Conservation (phyloP, 768 basidiomycete genomes). For the Rhodotorula sphaerocarpa region DNA sequence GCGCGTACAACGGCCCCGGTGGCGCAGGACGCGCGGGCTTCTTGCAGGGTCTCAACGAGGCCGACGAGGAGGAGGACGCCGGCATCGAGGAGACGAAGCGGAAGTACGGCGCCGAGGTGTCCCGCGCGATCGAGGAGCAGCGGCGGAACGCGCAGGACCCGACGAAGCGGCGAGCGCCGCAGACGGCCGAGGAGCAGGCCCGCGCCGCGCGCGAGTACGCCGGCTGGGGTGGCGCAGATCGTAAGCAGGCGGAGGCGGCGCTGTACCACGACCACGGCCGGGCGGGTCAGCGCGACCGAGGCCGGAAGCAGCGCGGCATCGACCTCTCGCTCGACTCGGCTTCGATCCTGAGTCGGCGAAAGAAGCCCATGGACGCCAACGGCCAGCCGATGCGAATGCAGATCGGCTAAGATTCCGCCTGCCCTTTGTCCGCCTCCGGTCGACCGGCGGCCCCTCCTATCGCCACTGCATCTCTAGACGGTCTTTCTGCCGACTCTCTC, state of each 20-base stretch:
- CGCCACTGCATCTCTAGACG: no score
- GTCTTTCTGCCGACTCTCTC: no score
- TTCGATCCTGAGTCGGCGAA: conserved; percentile 72
- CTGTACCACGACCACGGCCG: conserved; percentile 53
- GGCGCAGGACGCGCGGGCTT: conserved; percentile 77
- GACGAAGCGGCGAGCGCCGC: conserved; percentile 37
- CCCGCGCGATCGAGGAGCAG: conserved; percentile 45
- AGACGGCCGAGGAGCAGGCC: conserved; percentile 35
- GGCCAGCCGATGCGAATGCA: conserved; percentile 15
- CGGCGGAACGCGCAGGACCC: conserved; percentile 42
- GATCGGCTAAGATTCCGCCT: conserved; percentile 7
- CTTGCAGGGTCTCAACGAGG: conserved; percentile 81
- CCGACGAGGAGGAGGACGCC: conserved; percentile 54
- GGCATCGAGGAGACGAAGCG: conserved; percentile 51
- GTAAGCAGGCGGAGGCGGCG: conserved; percentile 47
- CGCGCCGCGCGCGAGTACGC: conserved; percentile 42
- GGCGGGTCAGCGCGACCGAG: conserved; percentile 63
- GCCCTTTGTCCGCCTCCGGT: no score
- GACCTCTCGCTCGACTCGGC: conserved; percentile 20
- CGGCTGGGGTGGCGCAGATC: conserved; percentile 47
- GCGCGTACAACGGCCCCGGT: conserved; percentile 65
- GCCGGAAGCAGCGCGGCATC: conserved; percentile 36
- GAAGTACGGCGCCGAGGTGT: conserved; percentile 47
- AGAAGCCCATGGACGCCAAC: conserved; percentile 17
- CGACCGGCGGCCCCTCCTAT: no score